phyloP scores from a whole-genome alignment of 257 asterid genomes.

The Nicotiana knightiana region DNA sequence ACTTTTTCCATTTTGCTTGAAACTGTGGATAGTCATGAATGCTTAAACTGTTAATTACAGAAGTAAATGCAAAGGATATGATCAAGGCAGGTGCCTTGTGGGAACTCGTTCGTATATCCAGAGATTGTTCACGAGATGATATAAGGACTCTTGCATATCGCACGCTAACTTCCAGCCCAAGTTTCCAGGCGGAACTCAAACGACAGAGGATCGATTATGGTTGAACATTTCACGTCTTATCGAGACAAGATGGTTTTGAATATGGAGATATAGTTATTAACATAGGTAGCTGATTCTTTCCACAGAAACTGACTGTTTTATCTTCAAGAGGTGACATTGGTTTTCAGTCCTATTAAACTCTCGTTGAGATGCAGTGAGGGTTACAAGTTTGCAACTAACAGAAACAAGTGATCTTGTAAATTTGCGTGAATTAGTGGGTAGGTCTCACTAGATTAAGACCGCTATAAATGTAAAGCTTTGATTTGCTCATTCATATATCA shows the following conservation, averaged over 20 bases:
- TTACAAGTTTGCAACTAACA: slow-evolving; percentile 4
- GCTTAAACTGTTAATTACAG: slow-evolving; percentile 32
- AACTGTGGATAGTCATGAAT: slow-evolving; percentile 6
- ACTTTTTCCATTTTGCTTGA: not conserved
- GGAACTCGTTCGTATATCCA: slow-evolving; percentile 75
- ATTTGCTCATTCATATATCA: not conserved
- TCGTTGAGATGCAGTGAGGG: not conserved
- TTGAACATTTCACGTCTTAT: slow-evolving; percentile 15
- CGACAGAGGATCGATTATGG: slow-evolving; percentile 46
- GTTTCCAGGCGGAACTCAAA: slow-evolving; percentile 56
- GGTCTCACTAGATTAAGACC: not conserved
- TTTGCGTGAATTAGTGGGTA: not conserved
- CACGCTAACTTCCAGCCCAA: slow-evolving; percentile 46
- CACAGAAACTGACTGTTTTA: not conserved
- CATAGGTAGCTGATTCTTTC: slow-evolving; percentile 12
- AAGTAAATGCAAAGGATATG: slow-evolving; percentile 69
- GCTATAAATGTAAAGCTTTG: not conserved
- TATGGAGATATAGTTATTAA: not conserved
- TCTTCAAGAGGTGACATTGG: not conserved
- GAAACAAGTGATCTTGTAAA: not conserved
- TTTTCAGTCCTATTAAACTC: not conserved
- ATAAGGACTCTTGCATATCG: slow-evolving; percentile 58
- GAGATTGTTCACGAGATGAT: slow-evolving; percentile 69
- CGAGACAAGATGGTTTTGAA: not conserved
- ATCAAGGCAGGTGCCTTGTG: slow-evolving; percentile 59